Evolutionary conservation across 2,329 filamentous ascomycete species (phyloP).

Genomic region (Colletotrichum paranaense): DNA sequence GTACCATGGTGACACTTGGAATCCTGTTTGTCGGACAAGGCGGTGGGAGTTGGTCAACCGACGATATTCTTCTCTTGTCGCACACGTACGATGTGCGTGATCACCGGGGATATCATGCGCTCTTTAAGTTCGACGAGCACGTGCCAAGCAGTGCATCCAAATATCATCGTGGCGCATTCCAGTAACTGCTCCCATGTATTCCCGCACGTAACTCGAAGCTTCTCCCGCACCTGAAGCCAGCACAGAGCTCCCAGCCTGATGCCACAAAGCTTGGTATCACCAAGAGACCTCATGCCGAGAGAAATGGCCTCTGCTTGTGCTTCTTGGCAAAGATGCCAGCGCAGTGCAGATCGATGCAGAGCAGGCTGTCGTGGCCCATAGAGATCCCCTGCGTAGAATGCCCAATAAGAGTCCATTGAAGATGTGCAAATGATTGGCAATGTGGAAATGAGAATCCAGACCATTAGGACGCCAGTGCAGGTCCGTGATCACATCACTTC

Average conservation of each 20-base stretch:
- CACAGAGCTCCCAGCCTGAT: background rate
- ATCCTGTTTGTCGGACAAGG: background rate
- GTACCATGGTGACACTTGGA: background rate
- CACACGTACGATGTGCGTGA: background rate
- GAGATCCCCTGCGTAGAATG: background rate
- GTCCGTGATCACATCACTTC: background rate
- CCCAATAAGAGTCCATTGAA: background rate
- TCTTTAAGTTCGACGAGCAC: background rate
- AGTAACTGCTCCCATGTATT: background rate
- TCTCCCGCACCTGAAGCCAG: background rate
- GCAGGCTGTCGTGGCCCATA: background rate
- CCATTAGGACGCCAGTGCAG: background rate
- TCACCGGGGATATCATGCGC: background rate
- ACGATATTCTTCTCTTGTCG: background rate
- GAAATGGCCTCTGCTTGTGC: background rate
- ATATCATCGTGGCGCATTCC: conserved; percentile 4
- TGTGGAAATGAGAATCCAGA: conserved; percentile 28
- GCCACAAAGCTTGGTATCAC: conserved; percentile 36
- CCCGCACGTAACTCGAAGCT: background rate
- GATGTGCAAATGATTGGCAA: background rate
- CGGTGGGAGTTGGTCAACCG: background rate
- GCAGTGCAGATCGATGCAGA: background rate
- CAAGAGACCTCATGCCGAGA: background rate
- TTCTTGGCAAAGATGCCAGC: conserved; percentile 1
- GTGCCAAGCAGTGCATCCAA: background rate